Percentiles rank a stretch among this genome's conserved stretches.
These are phyloP conservation scores for Yarrowia porcina DNA, from an alignment of 805 yeast genomes.

Conservation along the genomic window DNA sequence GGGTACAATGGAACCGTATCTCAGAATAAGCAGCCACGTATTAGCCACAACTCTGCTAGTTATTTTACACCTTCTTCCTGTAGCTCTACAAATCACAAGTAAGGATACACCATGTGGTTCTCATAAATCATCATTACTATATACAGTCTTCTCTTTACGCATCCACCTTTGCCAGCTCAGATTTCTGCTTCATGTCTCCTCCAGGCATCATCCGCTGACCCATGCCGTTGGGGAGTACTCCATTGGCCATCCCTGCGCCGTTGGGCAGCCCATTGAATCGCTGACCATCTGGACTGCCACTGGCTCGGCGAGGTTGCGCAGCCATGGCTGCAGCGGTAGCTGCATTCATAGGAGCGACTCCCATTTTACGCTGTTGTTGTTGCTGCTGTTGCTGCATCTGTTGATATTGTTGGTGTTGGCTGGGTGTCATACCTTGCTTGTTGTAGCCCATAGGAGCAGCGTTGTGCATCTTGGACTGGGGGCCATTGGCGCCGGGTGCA, in stretches of 20 bases:
- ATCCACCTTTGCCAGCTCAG: conserved; percentile 23
- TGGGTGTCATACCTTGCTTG: conserved; percentile 20
- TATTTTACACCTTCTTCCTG: no score
- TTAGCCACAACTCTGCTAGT: no score
- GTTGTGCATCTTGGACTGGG: conserved; percentile 18
- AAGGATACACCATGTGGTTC: background rate
- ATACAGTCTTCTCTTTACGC: conserved; percentile 24
- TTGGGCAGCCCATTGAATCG: conserved; percentile 21
- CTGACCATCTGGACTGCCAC: conserved; percentile 11
- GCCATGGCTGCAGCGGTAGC: conserved; percentile 13
- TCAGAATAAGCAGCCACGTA: background rate
- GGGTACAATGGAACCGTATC: background rate
- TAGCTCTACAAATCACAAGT: background rate
- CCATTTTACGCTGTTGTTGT: conserved; percentile 23
- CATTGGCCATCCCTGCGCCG: conserved; percentile 8
- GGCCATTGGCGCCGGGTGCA: conserved; percentile 11
- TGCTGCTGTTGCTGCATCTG: conserved; percentile 19
- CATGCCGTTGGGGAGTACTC: conserved; percentile 20
- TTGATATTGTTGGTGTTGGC: conserved; percentile 22
- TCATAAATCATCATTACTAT: conserved; percentile 24
- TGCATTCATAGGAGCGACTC: conserved; percentile 13
- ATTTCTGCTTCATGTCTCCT: conserved; percentile 23
- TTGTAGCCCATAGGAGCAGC: conserved; percentile 4
- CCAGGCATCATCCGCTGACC: conserved; percentile 24
- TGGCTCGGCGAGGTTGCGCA: conserved; percentile 13